These are phyloP conservation scores for Leptographium wingfieldii DNA, from an alignment of 2,329 filamentous ascomycete genomes.

Conservation along the genomic window DNA sequence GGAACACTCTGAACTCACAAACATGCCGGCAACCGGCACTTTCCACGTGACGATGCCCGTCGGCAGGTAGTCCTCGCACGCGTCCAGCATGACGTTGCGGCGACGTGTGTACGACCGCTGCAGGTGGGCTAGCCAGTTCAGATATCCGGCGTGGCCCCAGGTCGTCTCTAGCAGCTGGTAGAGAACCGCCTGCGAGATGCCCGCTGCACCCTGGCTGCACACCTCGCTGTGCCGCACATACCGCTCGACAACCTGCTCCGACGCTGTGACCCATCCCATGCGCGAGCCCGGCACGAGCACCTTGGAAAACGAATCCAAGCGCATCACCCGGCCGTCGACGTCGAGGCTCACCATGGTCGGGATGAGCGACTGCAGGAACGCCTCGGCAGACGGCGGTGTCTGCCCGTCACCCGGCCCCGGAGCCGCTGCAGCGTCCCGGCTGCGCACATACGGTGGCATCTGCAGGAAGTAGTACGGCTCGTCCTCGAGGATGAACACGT, in stretches of 20 bases:
- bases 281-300: conserved; percentile 74
- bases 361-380: conserved; percentile 47
- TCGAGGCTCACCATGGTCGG: conserved; percentile 73
- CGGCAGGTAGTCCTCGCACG: conserved; percentile 70
- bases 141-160: conserved; percentile 85
- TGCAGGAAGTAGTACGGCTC: conserved; percentile 94
- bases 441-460: conserved; percentile 61
- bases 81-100: conserved; percentile 62
- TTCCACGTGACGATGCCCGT: conserved; percentile 64
- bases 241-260: conserved; percentile 70
- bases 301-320: conserved; percentile 89
- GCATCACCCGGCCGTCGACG: conserved; percentile 74
- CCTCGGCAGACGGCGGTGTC: background rate
- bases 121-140: conserved; percentile 79
- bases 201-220: conserved; percentile 72
- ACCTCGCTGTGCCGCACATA: conserved; percentile 75
- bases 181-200: conserved; percentile 70
- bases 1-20: conserved; percentile 45
- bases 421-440: conserved; percentile 34
- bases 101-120: conserved; percentile 69
- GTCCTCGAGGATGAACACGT: conserved; percentile 79
- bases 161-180: conserved; percentile 74
- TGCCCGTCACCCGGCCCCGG: conserved; percentile 40
- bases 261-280: conserved; percentile 80
- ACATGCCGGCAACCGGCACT: conserved; percentile 82